Evolutionary conservation across 257 asterid genomes (phyloP).

Genomic region (Sherardia arvensis): DNA sequence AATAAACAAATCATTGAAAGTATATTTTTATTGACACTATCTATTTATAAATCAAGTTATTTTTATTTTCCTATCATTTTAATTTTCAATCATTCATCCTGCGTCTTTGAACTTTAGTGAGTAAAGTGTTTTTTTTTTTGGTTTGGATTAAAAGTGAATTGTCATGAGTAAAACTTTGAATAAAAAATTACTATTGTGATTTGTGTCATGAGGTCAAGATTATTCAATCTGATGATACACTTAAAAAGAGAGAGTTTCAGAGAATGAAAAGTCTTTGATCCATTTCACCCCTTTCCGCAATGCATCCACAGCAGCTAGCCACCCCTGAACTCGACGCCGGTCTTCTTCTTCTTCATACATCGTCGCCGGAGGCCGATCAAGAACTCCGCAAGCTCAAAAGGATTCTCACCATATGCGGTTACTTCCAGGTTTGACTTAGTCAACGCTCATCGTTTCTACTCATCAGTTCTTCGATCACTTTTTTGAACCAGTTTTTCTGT

Average conservation of each 20-base stretch:
- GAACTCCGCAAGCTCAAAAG: slow-evolving; percentile 22
- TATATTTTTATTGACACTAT: too few species aligned
- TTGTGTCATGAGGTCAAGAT: too few species aligned
- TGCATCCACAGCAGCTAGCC: slow-evolving; percentile 13
- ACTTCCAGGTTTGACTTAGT: slow-evolving; percentile 25
- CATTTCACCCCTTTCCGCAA: background rate
- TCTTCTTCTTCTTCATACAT: slow-evolving; percentile 16
- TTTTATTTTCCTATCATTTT: too few species aligned
- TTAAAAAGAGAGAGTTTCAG: background rate
- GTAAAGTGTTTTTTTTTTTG: too few species aligned
- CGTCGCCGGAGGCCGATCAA: slow-evolving; percentile 17
- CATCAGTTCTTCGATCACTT: background rate
- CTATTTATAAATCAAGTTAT: too few species aligned
- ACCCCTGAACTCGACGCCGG: slow-evolving; percentile 25
- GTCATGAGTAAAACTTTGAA: too few species aligned
- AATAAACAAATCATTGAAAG: too few species aligned
- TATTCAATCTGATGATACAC: background rate
- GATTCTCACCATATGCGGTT: slow-evolving; percentile 24
- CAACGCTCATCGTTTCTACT: background rate
- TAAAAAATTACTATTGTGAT: too few species aligned
- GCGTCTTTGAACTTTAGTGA: too few species aligned
- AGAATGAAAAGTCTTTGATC: background rate
- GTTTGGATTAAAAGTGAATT: too few species aligned
- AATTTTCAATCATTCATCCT: too few species aligned
- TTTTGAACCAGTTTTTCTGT: background rate